Evolutionary conservation across 345 rosid genomes (phyloP).

Genomic region (Litchi chinensis): DNA sequence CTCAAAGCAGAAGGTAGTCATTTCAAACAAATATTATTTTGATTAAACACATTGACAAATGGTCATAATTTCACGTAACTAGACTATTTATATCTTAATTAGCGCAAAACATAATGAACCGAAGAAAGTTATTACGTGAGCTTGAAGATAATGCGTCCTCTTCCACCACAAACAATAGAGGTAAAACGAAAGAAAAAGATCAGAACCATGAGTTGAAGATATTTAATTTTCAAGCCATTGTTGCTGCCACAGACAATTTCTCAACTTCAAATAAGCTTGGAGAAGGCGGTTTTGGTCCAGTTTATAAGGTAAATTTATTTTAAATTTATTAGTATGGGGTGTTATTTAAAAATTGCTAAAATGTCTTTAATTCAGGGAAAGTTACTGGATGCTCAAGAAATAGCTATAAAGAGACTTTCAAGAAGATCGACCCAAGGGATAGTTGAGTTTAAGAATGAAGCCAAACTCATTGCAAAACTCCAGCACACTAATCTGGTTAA

Average conservation of each 20-base stretch:
- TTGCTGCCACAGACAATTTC: conserved; percentile 14
- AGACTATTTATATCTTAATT: neutral
- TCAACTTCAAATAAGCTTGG: conserved; percentile 4
- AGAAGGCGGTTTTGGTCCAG: conserved; percentile 7
- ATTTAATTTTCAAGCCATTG: conserved; percentile 4
- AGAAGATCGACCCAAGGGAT: neutral
- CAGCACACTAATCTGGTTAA: conserved; percentile 12
- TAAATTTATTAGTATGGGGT: too few species aligned
- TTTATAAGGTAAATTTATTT: conserved; percentile 6
- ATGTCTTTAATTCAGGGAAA: neutral
- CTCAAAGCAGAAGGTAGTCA: neutral
- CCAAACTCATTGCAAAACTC: neutral
- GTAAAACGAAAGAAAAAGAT: neutral
- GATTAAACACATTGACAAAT: too few species aligned
- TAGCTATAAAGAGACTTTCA: conserved; percentile 7
- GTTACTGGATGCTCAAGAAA: neutral
- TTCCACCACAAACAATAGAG: neutral
- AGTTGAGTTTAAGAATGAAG: neutral
- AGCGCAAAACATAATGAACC: neutral
- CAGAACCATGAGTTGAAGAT: neutral
- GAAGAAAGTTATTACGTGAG: neutral
- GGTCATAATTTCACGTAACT: too few species aligned
- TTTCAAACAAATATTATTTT: too few species aligned
- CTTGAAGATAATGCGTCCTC: neutral
- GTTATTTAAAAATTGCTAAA: neutral